These are phyloP conservation scores for Brassica carinata DNA, from an alignment of 345 rosid genomes.

Conservation along the genomic window DNA sequence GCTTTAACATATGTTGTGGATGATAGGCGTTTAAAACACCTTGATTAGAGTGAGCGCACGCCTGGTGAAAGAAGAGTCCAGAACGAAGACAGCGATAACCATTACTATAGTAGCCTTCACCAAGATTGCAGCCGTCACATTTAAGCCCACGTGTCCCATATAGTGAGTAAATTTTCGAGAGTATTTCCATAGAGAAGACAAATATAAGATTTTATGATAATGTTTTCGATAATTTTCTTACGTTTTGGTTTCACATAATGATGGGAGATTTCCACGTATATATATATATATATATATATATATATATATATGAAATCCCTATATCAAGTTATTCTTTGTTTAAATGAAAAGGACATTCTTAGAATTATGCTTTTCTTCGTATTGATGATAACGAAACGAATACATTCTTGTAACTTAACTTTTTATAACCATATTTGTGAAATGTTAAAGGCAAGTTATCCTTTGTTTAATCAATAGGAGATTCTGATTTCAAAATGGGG, in stretches of 20 bases:
- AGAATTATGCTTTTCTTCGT: neutral
- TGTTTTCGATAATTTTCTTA: neutral
- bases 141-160: neutral
- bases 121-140: neutral
- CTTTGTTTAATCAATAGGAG: neutral
- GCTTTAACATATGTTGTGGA: neutral
- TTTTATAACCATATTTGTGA: neutral
- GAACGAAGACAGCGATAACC: neutral
- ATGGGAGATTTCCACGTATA: neutral
- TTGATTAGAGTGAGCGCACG: neutral
- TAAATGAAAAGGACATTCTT: neutral
- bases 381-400: neutral
- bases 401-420: neutral
- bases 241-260: neutral
- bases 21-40: neutral
- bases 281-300: neutral
- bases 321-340: conserved; percentile 2
- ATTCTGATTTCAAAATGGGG: neutral
- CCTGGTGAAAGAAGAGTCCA: neutral
- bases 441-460: neutral
- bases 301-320: neutral
- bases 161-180: neutral
- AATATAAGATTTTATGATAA: neutral
- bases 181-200: neutral
- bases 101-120: neutral